Evolutionary conservation across 148 eudicot species (phyloP).

Genomic region (Pharnaceum exiguum): DNA sequence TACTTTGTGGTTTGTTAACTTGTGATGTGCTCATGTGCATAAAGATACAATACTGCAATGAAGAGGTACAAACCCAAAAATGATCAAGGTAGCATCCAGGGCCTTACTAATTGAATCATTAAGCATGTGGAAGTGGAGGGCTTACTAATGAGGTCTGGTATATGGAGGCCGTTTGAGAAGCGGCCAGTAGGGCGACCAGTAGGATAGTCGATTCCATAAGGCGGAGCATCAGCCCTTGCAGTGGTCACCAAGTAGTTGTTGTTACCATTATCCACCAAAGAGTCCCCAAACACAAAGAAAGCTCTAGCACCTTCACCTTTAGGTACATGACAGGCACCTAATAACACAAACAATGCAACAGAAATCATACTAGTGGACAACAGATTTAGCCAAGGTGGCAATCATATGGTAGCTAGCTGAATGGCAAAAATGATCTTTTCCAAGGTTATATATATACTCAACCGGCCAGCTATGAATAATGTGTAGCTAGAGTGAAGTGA

Average conservation of each 20-base stretch:
- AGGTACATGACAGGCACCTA: conserved; percentile 1
- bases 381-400: no score
- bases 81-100: no score
- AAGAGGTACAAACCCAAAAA: no score
- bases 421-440: no score
- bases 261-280: conserved; percentile 74
- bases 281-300: conserved; percentile 76
- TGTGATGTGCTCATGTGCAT: no score
- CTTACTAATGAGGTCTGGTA: conserved; percentile 63
- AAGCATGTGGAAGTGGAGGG: background rate
- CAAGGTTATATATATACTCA: no score
- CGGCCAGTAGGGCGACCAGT: conserved; percentile 64
- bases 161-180: conserved; percentile 69
- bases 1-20: no score
- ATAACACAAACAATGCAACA: background rate
- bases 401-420: background rate
- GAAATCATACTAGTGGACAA: conserved; percentile 1
- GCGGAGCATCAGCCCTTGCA: conserved; percentile 65
- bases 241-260: conserved; percentile 65
- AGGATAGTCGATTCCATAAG: conserved; percentile 73
- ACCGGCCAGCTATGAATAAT: no score
- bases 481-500: no score
- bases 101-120: no score
- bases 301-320: conserved; percentile 49
- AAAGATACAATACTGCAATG: no score